Evolutionary conservation across 2,329 filamentous ascomycete genomes (phyloP).

Genomic region (Akanthomyces uredinophilus): DNA sequence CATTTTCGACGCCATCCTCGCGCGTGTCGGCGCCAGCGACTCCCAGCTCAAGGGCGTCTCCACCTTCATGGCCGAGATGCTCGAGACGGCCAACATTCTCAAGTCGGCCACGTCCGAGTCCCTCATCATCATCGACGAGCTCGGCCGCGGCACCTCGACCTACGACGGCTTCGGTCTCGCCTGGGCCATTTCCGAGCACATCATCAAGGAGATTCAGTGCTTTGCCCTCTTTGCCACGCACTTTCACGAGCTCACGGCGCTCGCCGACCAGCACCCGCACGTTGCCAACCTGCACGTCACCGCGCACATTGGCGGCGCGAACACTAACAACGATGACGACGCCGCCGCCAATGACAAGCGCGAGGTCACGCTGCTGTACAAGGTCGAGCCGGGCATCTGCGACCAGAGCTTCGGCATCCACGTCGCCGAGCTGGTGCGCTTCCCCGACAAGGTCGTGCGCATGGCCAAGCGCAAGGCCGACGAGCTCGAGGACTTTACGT

Average conservation of each 20-base stretch:
- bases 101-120: slow-evolving; percentile 94
- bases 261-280: slow-evolving; percentile 79
- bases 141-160: slow-evolving; percentile 92
- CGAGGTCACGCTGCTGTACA: slow-evolving; percentile 93
- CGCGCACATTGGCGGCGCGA: slow-evolving; percentile 71
- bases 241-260: slow-evolving; percentile 93
- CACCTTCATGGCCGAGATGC: slow-evolving; percentile 99
- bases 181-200: slow-evolving; percentile 98
- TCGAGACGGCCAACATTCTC: slow-evolving; percentile 96
- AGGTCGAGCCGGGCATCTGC: slow-evolving; percentile 90
- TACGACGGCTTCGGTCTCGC: slow-evolving; percentile 99
- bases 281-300: slow-evolving; percentile 94
- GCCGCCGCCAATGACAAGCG: slow-evolving; percentile 47
- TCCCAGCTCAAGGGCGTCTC: slow-evolving; percentile 96
- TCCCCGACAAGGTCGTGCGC: slow-evolving; percentile 93
- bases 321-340: slow-evolving; percentile 35
- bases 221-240: slow-evolving; percentile 96
- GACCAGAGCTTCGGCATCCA: slow-evolving; percentile 98
- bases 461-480: slow-evolving; percentile 99
- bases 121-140: slow-evolving; percentile 96
- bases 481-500: slow-evolving; percentile 92
- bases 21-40: slow-evolving; percentile 91
- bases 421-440: slow-evolving; percentile 92
- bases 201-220: slow-evolving; percentile 89
- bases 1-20: slow-evolving; percentile 95